Evolutionary conservation across 371 early-diverging fungal genomes (phyloP).

Genomic region (Mortierella sp.): DNA sequence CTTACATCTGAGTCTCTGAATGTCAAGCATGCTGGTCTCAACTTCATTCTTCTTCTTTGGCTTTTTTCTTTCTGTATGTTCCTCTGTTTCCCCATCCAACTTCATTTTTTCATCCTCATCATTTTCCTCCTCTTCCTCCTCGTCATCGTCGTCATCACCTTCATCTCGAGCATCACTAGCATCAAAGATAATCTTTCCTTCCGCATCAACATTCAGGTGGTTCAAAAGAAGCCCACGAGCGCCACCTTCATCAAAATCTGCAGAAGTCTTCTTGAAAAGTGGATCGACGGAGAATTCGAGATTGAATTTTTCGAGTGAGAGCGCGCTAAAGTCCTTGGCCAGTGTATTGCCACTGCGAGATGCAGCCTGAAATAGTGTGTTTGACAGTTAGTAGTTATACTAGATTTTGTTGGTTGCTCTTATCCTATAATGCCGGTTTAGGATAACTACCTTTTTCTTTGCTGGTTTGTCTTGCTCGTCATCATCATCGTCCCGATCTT

Average conservation of each 20-base stretch:
- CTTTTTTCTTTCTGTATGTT: slow-evolving; percentile 6
- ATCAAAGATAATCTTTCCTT: slow-evolving; percentile 95
- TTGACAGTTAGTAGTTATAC: not conserved
- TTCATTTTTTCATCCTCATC: slow-evolving; percentile 42
- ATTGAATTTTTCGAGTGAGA: slow-evolving; percentile 91
- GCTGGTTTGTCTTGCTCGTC: slow-evolving; percentile 61
- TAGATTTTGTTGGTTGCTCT: not conserved
- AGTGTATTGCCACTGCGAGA: slow-evolving; percentile 76
- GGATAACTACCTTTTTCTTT: slow-evolving; percentile 49
- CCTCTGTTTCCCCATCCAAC: not conserved
- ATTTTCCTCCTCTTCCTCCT: slow-evolving; percentile 39
- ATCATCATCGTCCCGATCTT: slow-evolving; percentile 63
- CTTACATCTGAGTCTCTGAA: slow-evolving; percentile 50
- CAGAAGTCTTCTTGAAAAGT: slow-evolving; percentile 97
- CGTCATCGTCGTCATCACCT: slow-evolving; percentile 51
- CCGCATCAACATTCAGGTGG: slow-evolving; percentile 81
- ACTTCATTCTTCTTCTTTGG: slow-evolving; percentile 32
- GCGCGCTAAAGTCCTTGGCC: slow-evolving; percentile 80
- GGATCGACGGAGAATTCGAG: slow-evolving; percentile 95
- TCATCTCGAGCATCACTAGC: slow-evolving; percentile 83
- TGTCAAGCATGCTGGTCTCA: slow-evolving; percentile 40
- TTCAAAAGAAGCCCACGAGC: slow-evolving; percentile 93
- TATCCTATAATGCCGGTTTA: not conserved
- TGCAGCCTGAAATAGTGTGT: slow-evolving; percentile 30
- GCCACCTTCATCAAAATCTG: slow-evolving; percentile 99